Evolutionary conservation across 306 rosid species (phyloP), one percentile per base, ranked within the genome.

Genomic region (Quercus engelmannii): DNA sequence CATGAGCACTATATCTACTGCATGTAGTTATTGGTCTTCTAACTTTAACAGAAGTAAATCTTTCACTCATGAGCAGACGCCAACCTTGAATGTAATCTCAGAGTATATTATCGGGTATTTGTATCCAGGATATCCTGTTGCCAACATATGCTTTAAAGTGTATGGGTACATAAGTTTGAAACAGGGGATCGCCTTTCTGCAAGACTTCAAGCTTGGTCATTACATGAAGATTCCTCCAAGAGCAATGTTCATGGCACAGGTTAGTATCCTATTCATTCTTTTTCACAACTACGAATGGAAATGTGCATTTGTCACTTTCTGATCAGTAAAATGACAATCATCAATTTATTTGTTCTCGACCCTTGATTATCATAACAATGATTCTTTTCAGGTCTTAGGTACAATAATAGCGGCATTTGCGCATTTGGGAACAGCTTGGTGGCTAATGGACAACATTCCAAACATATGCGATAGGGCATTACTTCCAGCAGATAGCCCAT

Each of bases 141-240:
- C 97, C 20, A 89, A 80, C 75, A 86, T 93, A 76, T 82, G 91
- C 84, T 93, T 93, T 76, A 93, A 90, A 85, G 93, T 91, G 17
- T 88, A 88, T 73, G 98, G 97, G 35, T 84, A 87, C 63, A 85
- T 85, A 58, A 93, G 97, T 68, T 87, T 90, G 94, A 90, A 86
- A 71, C 97, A 91, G 62, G 94, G 80, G 0, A 85, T 93, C 77
- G 74, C 86, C 69, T 93, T 93, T 74, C 77, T 93, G 63, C 87
- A 91, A 90, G 98, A 93, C 85, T 93, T 93, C 74, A 91, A 93
- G 85, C 97, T 93, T 55, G 98, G 98, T 61, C 98, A 93, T 84
- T 91, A 93, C 86, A 93, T 93, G 98, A 93, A 93, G 85, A 91
- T 93, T 83, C 94, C 98, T 77, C 98, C 98, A 0, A 87, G 83